A percentile compares a stretch with the other conserved stretches of the same genome.
These are phyloP conservation scores for Saccharomycopsis crataegensis DNA, from an alignment of 1,139 yeast genomes.

Conservation along the genomic window DNA sequence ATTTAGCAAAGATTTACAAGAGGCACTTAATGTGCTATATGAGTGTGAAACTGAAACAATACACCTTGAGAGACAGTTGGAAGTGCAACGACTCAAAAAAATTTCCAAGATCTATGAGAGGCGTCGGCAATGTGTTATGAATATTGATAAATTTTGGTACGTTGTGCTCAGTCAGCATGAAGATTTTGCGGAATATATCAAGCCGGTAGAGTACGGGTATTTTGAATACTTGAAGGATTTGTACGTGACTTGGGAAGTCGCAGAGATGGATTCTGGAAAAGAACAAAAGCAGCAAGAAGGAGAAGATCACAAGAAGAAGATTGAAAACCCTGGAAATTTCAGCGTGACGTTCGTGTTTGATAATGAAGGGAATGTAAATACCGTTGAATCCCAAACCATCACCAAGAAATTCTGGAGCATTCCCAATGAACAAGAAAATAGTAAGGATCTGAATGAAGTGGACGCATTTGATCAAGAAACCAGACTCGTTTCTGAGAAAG, in stretches of 20 bases:
- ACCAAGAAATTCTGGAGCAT: conserved; percentile 43
- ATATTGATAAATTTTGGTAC: conserved; percentile 69
- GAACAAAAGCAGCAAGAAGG: conserved; percentile 26
- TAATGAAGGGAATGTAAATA: conserved; percentile 29
- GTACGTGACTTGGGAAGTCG: conserved; percentile 42
- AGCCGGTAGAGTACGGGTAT: conserved; percentile 61
- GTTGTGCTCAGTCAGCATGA: conserved; percentile 68
- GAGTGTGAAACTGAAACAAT: neutral
- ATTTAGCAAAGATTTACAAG: too few relatives aligned
- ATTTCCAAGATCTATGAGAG: conserved; percentile 44
- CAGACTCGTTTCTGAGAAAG: conserved; percentile 42
- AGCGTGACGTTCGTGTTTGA: conserved; percentile 48
- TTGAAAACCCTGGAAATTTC: conserved; percentile 40
- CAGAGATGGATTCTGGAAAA: conserved; percentile 25
- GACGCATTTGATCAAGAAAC: conserved; percentile 47
- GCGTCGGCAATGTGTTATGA: conserved; percentile 39
- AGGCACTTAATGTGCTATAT: too few relatives aligned
- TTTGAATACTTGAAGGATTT: conserved; percentile 54
- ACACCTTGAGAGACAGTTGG: conserved; percentile 47
- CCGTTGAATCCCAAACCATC: conserved; percentile 44
- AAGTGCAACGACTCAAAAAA: conserved; percentile 37
- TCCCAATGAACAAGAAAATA: conserved; percentile 17
- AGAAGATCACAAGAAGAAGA: conserved; percentile 11
- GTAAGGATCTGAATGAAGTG: conserved; percentile 20
- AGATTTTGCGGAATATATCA: conserved; percentile 64